Percentiles rank a stretch among this genome's conserved stretches.
phyloP scores from a whole-genome alignment of 352 stramenopile genomes.

The Phytophthora pistaciae region DNA sequence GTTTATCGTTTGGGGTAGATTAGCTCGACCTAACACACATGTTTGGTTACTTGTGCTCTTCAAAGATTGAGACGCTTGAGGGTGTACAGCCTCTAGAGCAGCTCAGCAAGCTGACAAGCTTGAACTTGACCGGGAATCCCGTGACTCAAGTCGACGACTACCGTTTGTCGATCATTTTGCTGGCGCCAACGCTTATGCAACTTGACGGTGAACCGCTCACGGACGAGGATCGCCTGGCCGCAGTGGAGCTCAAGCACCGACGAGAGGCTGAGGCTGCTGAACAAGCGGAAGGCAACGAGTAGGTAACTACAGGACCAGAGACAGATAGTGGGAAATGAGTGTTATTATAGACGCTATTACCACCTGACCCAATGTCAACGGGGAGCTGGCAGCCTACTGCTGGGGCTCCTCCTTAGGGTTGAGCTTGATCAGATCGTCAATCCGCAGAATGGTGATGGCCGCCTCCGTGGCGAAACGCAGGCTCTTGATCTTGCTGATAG shows the following conservation, averaged over 20 bases:
- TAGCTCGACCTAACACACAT: neutral
- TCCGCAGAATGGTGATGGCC: constrained; percentile 99
- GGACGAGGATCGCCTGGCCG: constrained; percentile 69
- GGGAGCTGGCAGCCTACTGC: constrained; percentile 61
- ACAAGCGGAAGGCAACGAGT: constrained; percentile 34
- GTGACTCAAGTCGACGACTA: constrained; percentile 69
- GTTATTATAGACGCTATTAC: constrained; percentile 60
- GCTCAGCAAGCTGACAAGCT: constrained; percentile 48
- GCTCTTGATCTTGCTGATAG: constrained; percentile 99
- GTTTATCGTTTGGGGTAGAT: neutral
- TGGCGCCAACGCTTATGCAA: constrained; percentile 61
- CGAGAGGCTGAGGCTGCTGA: constrained; percentile 41
- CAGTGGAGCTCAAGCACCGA: constrained; percentile 66
- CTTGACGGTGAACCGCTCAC: constrained; percentile 66
- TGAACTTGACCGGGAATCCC: constrained; percentile 65
- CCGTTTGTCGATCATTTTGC: constrained; percentile 57
- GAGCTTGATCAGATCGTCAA: constrained; percentile 99
- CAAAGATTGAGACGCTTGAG: constrained; percentile 63
- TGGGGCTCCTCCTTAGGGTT: constrained; percentile 89
- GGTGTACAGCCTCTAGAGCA: constrained; percentile 53
- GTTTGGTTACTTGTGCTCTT: neutral
- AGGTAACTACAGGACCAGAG: neutral
- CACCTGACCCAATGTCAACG: constrained; percentile 29
- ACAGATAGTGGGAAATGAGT: constrained; percentile 41
- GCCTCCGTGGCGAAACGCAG: constrained; percentile 99